Percentiles rank a stretch among this genome's conserved stretches.
These are phyloP conservation scores for Leucosporidium creatinivorum DNA, from an alignment of 768 basidiomycete species.

Conservation along the genomic window DNA sequence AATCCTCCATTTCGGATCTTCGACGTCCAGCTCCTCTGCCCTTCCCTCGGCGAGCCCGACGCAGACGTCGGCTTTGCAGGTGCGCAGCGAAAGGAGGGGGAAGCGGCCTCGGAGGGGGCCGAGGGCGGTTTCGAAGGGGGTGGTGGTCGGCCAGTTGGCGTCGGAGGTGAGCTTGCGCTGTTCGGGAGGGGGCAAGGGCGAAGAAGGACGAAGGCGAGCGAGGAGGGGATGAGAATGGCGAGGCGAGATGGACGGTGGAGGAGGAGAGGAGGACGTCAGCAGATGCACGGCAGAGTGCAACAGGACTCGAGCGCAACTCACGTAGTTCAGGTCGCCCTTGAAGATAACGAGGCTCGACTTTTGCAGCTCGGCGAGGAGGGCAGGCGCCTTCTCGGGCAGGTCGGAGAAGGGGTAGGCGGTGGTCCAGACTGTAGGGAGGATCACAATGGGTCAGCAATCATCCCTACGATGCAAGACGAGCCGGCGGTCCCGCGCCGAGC, in stretches of 20 bases:
- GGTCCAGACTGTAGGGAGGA: slow-evolving; percentile 31
- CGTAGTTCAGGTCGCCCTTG: slow-evolving; percentile 87
- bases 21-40: slow-evolving; percentile 55
- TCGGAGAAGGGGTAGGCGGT: slow-evolving; percentile 22
- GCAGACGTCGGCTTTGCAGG: slow-evolving; percentile 91
- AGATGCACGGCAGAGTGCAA: too few relatives aligned
- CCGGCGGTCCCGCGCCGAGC: too few relatives aligned
- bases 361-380: slow-evolving; percentile 51
- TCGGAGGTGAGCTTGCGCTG: slow-evolving; percentile 73
- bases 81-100: slow-evolving; percentile 74
- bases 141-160: slow-evolving; percentile 74
- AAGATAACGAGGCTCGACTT: slow-evolving; percentile 67
- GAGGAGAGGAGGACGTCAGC: slow-evolving; percentile 10
- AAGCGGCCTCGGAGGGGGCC: slow-evolving; percentile 73
- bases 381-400: slow-evolving; percentile 40
- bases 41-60: slow-evolving; percentile 67
- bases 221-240: too few relatives aligned
- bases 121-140: slow-evolving; percentile 63
- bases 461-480: too few relatives aligned
- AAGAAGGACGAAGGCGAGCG: too few relatives aligned
- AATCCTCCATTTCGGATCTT: slow-evolving; percentile 64
- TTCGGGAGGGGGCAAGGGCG: not conserved
- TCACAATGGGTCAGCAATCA: too few relatives aligned
- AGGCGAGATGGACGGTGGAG: too few relatives aligned
- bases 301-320: slow-evolving; percentile 42